A percentile compares a stretch with the other conserved stretches of the same genome.
phyloP scores from a whole-genome alignment of 768 basidiomycete genomes.

The Boletus bicolor region DNA sequence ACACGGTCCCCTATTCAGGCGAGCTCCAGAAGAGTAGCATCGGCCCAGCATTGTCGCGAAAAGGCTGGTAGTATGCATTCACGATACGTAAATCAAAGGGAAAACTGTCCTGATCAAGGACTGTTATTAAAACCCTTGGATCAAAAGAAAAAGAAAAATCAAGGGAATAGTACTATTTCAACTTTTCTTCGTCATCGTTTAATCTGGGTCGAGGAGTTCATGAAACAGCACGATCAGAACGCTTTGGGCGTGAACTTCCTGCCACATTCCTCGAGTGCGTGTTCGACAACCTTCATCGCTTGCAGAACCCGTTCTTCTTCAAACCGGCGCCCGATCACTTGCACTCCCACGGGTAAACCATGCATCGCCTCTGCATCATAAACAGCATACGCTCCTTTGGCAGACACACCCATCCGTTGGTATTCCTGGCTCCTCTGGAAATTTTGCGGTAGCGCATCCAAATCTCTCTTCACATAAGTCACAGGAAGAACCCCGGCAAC shows the following conservation, averaged over 20 bases:
- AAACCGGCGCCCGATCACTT: slow-evolving; percentile 57
- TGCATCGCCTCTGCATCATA: slow-evolving; percentile 65
- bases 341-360: slow-evolving; percentile 66
- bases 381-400: slow-evolving; percentile 44
- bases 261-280: slow-evolving; percentile 22
- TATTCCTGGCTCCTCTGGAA: slow-evolving; percentile 28
- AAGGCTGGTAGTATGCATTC: too few species aligned
- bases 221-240: slow-evolving; percentile 14
- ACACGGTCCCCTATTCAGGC: too few species aligned
- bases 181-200: background rate
- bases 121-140: too few species aligned
- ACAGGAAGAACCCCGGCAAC: slow-evolving; percentile 60
- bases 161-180: background rate
- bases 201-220: background rate
- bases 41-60: too few species aligned
- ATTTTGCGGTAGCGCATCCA: slow-evolving; percentile 37
- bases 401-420: slow-evolving; percentile 40
- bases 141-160: too few species aligned
- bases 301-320: slow-evolving; percentile 74
- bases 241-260: slow-evolving; percentile 21
- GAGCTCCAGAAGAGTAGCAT: too few species aligned
- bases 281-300: slow-evolving; percentile 60
- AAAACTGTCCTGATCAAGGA: too few species aligned
- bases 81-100: too few species aligned
- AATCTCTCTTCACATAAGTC: slow-evolving; percentile 44